Base-by-base conservation (phyloP, 495 filamentous ascomycete species). In the Neurospora tetraspora region DNA sequence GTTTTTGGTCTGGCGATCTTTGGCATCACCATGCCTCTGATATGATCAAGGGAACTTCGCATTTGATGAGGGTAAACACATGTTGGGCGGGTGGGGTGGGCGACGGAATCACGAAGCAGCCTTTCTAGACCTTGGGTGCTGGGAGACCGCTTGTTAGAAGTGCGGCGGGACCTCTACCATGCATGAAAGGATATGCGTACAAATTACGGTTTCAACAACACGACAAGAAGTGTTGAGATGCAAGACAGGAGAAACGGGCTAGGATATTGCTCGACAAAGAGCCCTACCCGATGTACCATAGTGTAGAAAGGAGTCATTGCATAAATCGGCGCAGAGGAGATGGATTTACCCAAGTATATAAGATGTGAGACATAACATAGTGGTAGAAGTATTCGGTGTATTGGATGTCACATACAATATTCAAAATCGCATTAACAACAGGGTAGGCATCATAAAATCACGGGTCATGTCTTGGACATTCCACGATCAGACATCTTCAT, bases 211-310 rank as follows among this genome's bases (percentile, higher is more conserved):
- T 61, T 61, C 53, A 18, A 34, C 12, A 34, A 65, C 27, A 34
- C 53, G 27, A 65, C 27, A 65, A 34, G 53, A 65, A 34, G 14
- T 65, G 53, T 18, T 65, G 53, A 43, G 39, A 27, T 36, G 53
- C 6, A 34, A 18, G 27, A 34, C 8, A 65, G 27, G 14, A 65
- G 53, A 65, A 65, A 18, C 53, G 53, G 53, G 53, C 53, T 65
- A 65, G 53, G 53, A 9, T 18, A 47, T n/a, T 65, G 27, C 27
- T 65, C 53, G 31, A 65, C 11, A 36, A 31, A 34, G 27, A 61
- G 53, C 53, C 27, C 53, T 36, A 34, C 23, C 53, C 27, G 27
- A 31, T 77, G 76, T 77, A 77, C 73, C 74, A 77, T 77, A 77
- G 45, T 77, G 76, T 77, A 77, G 74, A 69, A 70, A 53, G 61